Conservation (phyloP, 768 basidiomycete species). For the Suillus plorans region DNA sequence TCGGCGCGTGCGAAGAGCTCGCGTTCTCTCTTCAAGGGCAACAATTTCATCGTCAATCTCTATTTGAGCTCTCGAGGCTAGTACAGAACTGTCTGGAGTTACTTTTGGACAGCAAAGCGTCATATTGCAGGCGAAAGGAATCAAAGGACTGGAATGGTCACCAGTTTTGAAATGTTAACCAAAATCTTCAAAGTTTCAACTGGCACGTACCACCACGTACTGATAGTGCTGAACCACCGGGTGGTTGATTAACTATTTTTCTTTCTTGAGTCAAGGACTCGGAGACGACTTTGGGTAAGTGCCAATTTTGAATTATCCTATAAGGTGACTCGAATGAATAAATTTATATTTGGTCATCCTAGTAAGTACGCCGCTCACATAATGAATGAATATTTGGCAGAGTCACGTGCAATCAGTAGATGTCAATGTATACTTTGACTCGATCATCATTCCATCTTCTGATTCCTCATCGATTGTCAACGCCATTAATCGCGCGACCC, state of each 20-base stretch:
- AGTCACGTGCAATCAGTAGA: slow-evolving; percentile 29
- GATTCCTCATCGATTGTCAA: slow-evolving; percentile 21
- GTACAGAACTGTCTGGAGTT: not conserved
- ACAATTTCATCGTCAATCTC: slow-evolving; percentile 7
- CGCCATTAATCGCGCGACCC: not conserved
- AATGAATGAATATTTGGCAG: too few relatives aligned
- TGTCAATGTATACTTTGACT: slow-evolving; percentile 18
- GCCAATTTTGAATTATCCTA: not conserved
- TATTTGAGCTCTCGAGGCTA: not conserved
- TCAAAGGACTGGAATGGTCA: not conserved
- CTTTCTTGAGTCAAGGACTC: not conserved
- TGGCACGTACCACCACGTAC: not conserved
- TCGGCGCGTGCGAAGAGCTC: slow-evolving; percentile 7
- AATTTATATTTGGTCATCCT: too few relatives aligned
- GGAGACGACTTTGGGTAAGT: not conserved
- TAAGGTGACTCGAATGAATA: not conserved
- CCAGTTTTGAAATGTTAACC: not conserved
- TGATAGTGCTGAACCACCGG: not conserved
- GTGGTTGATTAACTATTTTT: not conserved
- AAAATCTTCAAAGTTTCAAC: not conserved
- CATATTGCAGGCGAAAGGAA: not conserved
- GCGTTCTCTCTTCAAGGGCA: not conserved
- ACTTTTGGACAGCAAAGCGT: not conserved
- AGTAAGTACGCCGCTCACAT: too few relatives aligned
- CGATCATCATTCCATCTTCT: slow-evolving; percentile 22